Evolutionary conservation across 1,284 basidiomycete species (phyloP).

Genomic region (Apiotrichum laibachii): DNA sequence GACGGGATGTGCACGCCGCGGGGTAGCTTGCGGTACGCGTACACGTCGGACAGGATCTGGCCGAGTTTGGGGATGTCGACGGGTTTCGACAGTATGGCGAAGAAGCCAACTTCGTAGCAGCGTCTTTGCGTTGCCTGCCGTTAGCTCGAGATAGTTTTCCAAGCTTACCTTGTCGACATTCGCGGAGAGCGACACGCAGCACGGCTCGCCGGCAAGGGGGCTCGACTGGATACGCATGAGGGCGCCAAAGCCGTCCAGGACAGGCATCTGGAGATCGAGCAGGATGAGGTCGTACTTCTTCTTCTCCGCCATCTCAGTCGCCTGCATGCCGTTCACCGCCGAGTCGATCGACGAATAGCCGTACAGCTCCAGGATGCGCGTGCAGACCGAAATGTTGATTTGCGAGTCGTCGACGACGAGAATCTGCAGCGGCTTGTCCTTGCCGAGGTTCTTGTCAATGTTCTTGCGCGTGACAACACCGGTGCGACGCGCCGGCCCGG

Average conservation of each 20-base stretch:
- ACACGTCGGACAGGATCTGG: slow-evolving; percentile 22
- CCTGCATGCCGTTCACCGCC: slow-evolving; percentile 41
- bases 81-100: slow-evolving; percentile 41
- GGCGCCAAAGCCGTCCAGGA: slow-evolving; percentile 40
- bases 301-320: slow-evolving; percentile 37
- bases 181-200: slow-evolving; percentile 44
- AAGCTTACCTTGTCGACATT: slow-evolving; percentile 40
- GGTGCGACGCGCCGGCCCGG: not conserved
- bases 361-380: slow-evolving; percentile 41
- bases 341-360: slow-evolving; percentile 41
- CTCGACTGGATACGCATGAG: slow-evolving; percentile 29
- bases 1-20: not conserved
- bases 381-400: slow-evolving; percentile 44
- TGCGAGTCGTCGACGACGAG: slow-evolving; percentile 48
- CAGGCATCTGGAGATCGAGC: slow-evolving; percentile 48
- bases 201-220: slow-evolving; percentile 38
- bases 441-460: slow-evolving; percentile 17
- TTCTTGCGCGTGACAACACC: not conserved
- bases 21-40: slow-evolving; percentile 7
- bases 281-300: slow-evolving; percentile 43
- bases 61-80: slow-evolving; percentile 37
- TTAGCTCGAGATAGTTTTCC: not conserved
- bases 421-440: slow-evolving; percentile 35
- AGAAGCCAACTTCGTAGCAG: slow-evolving; percentile 35
- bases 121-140: slow-evolving; percentile 30